A percentile compares a stretch with the other conserved stretches of the same genome.
These are phyloP conservation scores for Gremmenia infestans DNA, from an alignment of 2,329 filamentous ascomycete genomes.

Conservation along the genomic window DNA sequence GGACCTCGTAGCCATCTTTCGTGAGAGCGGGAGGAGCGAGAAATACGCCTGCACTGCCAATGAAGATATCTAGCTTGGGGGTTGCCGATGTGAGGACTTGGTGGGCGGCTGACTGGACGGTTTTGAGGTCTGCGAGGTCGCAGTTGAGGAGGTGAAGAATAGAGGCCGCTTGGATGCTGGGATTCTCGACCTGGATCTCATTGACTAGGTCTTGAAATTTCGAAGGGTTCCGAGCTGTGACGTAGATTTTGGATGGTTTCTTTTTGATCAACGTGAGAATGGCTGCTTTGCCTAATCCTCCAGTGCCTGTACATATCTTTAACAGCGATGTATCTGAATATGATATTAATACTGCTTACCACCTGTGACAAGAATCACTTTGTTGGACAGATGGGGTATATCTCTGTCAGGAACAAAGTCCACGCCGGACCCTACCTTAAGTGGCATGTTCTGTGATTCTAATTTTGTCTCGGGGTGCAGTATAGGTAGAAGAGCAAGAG, in stretches of 20 bases:
- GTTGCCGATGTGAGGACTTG: slow-evolving; percentile 31
- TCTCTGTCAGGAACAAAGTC: slow-evolving; percentile 13
- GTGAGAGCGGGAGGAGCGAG: slow-evolving; percentile 33
- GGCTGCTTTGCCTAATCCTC: background rate
- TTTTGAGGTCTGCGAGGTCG: slow-evolving; percentile 37
- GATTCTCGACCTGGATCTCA: slow-evolving; percentile 1
- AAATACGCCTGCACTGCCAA: slow-evolving; percentile 43
- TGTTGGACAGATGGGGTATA: slow-evolving; percentile 32
- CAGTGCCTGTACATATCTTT: background rate
- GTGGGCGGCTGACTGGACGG: slow-evolving; percentile 37
- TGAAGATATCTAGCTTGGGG: slow-evolving; percentile 39
- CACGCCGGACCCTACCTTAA: background rate
- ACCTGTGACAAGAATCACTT: slow-evolving; percentile 43
- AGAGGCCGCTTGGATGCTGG: background rate
- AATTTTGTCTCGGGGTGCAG: too few relatives aligned
- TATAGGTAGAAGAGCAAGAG: too few relatives aligned
- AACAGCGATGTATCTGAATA: too few relatives aligned
- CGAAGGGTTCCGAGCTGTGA: background rate
- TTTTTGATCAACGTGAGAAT: background rate
- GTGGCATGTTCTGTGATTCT: background rate
- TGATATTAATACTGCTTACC: slow-evolving; percentile 19
- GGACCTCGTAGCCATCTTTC: slow-evolving; percentile 43
- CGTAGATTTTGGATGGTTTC: background rate
- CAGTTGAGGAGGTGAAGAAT: slow-evolving; percentile 29
- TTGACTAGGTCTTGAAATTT: slow-evolving; percentile 17